Conservation (phyloP, 2,329 filamentous ascomycete species). For the Aspergillus ruber region DNA sequence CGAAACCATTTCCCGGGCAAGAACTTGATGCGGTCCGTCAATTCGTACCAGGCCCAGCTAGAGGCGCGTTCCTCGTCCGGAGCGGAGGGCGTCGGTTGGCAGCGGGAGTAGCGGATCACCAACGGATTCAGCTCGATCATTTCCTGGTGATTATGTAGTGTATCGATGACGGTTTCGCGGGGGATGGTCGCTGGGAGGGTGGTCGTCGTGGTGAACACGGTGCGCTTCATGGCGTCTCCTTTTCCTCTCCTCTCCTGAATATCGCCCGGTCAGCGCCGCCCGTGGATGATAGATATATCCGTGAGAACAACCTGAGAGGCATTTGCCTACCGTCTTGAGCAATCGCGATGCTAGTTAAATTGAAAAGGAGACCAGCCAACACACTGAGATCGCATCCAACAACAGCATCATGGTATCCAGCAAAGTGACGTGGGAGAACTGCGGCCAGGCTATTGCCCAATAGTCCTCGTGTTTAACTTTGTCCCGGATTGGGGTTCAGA, state of each 20-base stretch:
- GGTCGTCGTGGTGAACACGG: slow-evolving; percentile 70
- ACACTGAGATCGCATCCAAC: neutral
- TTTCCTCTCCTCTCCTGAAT: neutral
- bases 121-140: slow-evolving; percentile 89
- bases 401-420: neutral
- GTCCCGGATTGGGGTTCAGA: neutral
- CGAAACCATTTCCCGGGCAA: slow-evolving; percentile 60
- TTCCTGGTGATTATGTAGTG: slow-evolving; percentile 68
- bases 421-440: neutral
- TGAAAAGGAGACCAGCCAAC: neutral
- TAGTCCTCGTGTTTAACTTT: slow-evolving; percentile 6
- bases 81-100: slow-evolving; percentile 61
- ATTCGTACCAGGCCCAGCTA: slow-evolving; percentile 66
- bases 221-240: slow-evolving; percentile 44
- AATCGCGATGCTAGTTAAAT: neutral
- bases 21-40: slow-evolving; percentile 71
- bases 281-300: too few species aligned
- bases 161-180: slow-evolving; percentile 64
- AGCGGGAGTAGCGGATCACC: slow-evolving; percentile 64
- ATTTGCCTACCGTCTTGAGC: too few species aligned
- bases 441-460: slow-evolving; percentile 4
- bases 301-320: too few species aligned
- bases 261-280: too few species aligned
- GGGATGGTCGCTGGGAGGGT: slow-evolving; percentile 64
- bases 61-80: slow-evolving; percentile 60